A percentile compares a stretch with the other conserved stretches of the same genome.
Conservation (phyloP, 2,329 filamentous ascomycete genomes). For the Alternaria brassicicola region DNA sequence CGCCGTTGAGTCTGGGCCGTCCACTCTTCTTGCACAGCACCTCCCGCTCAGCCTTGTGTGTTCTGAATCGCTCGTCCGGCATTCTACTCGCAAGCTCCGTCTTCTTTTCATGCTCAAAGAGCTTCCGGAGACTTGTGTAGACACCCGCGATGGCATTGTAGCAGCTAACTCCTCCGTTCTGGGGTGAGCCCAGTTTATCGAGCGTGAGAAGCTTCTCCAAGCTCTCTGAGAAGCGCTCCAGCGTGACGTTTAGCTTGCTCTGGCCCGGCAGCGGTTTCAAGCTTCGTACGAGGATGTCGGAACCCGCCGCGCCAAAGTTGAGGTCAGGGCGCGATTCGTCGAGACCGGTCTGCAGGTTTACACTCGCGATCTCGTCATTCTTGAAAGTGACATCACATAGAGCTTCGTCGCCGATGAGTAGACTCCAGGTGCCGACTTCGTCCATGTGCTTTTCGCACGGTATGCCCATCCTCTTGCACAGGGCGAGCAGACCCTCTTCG, state of each 20-base stretch:
- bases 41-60: slow-evolving; percentile 59
- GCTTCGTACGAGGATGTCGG: slow-evolving; percentile 69
- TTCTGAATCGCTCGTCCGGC: slow-evolving; percentile 48
- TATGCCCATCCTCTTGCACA: slow-evolving; percentile 70
- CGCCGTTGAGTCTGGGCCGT: slow-evolving; percentile 71
- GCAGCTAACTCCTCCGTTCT: slow-evolving; percentile 66
- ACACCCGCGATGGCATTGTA: slow-evolving; percentile 78
- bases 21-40: slow-evolving; percentile 75
- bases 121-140: slow-evolving; percentile 69
- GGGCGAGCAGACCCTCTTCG: slow-evolving; percentile 73
- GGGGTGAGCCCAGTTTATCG: slow-evolving; percentile 74
- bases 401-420: slow-evolving; percentile 44
- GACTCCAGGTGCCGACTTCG: slow-evolving; percentile 40
- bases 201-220: slow-evolving; percentile 71
- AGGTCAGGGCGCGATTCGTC: slow-evolving; percentile 61
- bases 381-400: slow-evolving; percentile 38
- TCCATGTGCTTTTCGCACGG: slow-evolving; percentile 50
- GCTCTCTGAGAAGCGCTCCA: slow-evolving; percentile 74
- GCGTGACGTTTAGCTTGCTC: slow-evolving; percentile 70
- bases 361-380: slow-evolving; percentile 58
- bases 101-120: slow-evolving; percentile 74
- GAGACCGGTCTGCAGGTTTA: slow-evolving; percentile 68
- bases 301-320: slow-evolving; percentile 59
- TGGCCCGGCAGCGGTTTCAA: slow-evolving; percentile 65
- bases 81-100: slow-evolving; percentile 39